Evolutionary conservation across 345 rosid genomes (phyloP).

Genomic region (Iberis pinnata): DNA sequence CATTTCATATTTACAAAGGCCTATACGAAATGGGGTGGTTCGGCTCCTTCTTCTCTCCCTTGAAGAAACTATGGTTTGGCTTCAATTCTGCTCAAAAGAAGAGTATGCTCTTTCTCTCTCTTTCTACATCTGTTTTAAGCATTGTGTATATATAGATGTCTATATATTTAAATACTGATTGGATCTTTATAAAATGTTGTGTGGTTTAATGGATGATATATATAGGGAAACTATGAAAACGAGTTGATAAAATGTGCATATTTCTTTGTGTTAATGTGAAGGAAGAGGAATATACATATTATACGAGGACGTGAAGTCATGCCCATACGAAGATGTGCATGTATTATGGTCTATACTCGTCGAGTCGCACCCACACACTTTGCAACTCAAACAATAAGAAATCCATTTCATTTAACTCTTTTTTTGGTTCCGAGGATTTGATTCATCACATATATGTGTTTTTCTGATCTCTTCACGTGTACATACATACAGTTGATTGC

Average conservation of each 20-base stretch:
- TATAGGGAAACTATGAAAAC: too few species aligned
- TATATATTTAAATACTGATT: neutral
- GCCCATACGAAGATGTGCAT: constrained; percentile 85
- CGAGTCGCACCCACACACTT: constrained; percentile 56
- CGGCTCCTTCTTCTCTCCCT: constrained; percentile 75
- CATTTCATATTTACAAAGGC: constrained; percentile 36
- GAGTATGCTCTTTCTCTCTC: constrained; percentile 38
- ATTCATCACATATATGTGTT: too few species aligned
- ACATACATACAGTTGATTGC: neutral
- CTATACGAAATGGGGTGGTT: constrained; percentile 74
- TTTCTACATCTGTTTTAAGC: too few species aligned
- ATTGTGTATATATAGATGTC: neutral
- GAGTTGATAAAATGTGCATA: neutral
- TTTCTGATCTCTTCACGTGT: too few species aligned
- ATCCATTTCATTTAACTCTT: constrained; percentile 19
- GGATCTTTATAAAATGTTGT: too few species aligned
- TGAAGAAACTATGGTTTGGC: constrained; percentile 92
- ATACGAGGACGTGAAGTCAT: constrained; percentile 84
- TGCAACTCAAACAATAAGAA: constrained; percentile 39
- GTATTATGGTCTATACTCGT: constrained; percentile 84
- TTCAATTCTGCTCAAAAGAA: constrained; percentile 60
- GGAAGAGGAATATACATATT: constrained; percentile 84
- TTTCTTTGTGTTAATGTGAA: constrained; percentile 29
- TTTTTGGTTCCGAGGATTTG: constrained; percentile 17
- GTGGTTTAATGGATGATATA: constrained; percentile 4